Evolutionary conservation across 2,329 filamentous ascomycete species (phyloP).

Genomic region (Thelonectria discophora): DNA sequence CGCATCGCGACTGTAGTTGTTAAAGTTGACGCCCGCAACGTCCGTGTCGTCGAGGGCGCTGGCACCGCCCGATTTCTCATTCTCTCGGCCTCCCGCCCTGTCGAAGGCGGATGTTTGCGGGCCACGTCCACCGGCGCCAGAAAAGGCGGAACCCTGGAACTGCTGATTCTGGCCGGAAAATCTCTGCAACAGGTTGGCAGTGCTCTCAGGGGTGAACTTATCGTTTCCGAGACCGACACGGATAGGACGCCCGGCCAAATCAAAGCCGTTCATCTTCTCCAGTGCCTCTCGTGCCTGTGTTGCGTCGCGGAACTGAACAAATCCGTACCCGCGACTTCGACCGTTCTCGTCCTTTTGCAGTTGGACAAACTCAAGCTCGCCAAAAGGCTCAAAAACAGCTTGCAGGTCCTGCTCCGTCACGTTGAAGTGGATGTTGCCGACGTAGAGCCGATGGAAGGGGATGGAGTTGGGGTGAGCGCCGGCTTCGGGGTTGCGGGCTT

Average conservation of each 20-base stretch:
- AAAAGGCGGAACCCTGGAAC: constrained; percentile 91
- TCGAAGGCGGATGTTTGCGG: constrained; percentile 89
- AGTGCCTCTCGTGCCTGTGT: constrained; percentile 91
- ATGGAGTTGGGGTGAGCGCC: constrained; percentile 80
- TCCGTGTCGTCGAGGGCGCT: constrained; percentile 97
- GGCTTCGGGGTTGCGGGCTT: constrained; percentile 83
- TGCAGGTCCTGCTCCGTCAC: constrained; percentile 96
- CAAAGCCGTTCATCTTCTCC: constrained; percentile 99
- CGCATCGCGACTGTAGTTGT: constrained; percentile 97
- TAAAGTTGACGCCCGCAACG: constrained; percentile 98
- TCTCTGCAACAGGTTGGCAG: constrained; percentile 88
- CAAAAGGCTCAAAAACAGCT: constrained; percentile 97
- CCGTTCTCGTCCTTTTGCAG: constrained; percentile 95
- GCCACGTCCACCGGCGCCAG: constrained; percentile 86
- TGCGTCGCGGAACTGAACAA: constrained; percentile 97
- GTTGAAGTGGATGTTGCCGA: constrained; percentile 99
- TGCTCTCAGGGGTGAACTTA: constrained; percentile 99
- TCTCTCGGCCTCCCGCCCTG: constrained; percentile 86
- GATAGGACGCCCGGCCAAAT: constrained; percentile 95
- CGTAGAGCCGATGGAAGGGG: constrained; percentile 97
- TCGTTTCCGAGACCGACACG: constrained; percentile 99
- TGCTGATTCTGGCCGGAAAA: constrained; percentile 83
- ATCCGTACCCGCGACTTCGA: constrained; percentile 93
- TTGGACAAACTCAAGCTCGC: constrained; percentile 96
- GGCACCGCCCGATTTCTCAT: constrained; percentile 88